Evolutionary conservation across 805 yeast species (phyloP).

Genomic region (Teunomyces tritomae): DNA sequence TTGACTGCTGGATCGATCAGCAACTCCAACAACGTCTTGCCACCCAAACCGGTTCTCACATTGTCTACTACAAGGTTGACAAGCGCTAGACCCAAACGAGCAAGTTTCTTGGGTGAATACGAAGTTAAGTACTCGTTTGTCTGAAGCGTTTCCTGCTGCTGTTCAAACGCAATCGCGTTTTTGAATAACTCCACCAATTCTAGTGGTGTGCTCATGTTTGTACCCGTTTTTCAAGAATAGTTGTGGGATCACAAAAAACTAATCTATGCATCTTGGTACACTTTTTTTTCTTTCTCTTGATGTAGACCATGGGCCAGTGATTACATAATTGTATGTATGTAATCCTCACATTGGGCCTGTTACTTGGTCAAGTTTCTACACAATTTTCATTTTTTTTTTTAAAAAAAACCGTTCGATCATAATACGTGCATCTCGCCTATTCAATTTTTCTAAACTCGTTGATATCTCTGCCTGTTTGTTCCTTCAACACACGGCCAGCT

Average conservation of each 20-base stretch:
- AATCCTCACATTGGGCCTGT: background rate
- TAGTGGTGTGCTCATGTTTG: conserved; percentile 13
- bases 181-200: conserved; percentile 19
- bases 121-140: conserved; percentile 31
- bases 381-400: background rate
- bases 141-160: conserved; percentile 30
- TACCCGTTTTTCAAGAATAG: conserved; percentile 29
- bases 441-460: conserved; percentile 14
- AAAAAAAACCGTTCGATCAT: too few relatives aligned
- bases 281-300: background rate
- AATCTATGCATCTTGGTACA: conserved; percentile 28
- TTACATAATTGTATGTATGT: background rate
- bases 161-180: conserved; percentile 38
- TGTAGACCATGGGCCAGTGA: background rate
- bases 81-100: conserved; percentile 71
- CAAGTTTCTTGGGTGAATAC: conserved; percentile 62
- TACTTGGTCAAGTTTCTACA: background rate
- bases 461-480: conserved; percentile 29
- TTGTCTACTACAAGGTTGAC: conserved; percentile 60
- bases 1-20: conserved; percentile 49
- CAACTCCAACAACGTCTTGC: conserved; percentile 66
- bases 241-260: conserved; percentile 5
- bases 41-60: conserved; percentile 75
- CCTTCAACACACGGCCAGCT: conserved; percentile 26
- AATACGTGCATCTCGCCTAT: background rate